A percentile compares a stretch with the other conserved stretches of the same genome.
These are phyloP conservation scores for Rhododendron vialii DNA, from an alignment of 148 eudicot species.

Conservation along the genomic window DNA sequence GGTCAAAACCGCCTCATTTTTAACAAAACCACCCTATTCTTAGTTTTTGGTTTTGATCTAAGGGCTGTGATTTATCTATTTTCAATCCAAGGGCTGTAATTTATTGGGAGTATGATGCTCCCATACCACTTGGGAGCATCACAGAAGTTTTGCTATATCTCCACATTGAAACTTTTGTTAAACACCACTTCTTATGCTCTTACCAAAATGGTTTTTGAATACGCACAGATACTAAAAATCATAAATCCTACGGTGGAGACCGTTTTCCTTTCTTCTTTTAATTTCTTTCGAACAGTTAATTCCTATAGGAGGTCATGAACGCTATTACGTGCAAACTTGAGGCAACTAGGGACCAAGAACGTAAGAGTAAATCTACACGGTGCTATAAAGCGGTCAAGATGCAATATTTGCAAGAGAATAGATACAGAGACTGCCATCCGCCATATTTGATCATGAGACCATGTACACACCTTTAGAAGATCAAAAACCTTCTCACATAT, in stretches of 20 bases:
- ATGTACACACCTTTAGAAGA: slow-evolving; percentile 68
- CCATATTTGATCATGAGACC: background rate
- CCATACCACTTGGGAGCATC: too few relatives aligned
- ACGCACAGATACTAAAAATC: background rate
- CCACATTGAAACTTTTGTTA: background rate
- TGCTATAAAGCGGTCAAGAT: too few relatives aligned
- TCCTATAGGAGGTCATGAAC: background rate
- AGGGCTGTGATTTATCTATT: too few relatives aligned
- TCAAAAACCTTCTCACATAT: slow-evolving; percentile 96
- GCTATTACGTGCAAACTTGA: background rate
- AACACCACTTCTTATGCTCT: background rate
- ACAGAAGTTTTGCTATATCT: too few relatives aligned
- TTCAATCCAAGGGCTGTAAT: too few relatives aligned
- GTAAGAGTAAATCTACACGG: background rate
- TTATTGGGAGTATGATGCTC: too few relatives aligned
- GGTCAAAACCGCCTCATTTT: too few relatives aligned
- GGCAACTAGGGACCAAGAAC: background rate
- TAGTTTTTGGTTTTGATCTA: too few relatives aligned
- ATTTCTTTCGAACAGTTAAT: background rate
- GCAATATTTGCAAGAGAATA: background rate
- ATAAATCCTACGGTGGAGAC: background rate
- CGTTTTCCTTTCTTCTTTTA: background rate
- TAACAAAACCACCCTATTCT: too few relatives aligned
- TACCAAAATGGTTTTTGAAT: background rate
- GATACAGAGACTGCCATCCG: background rate